Conservation (phyloP, 2,329 filamentous ascomycete genomes). For the Hypocrella siamensis region DNA sequence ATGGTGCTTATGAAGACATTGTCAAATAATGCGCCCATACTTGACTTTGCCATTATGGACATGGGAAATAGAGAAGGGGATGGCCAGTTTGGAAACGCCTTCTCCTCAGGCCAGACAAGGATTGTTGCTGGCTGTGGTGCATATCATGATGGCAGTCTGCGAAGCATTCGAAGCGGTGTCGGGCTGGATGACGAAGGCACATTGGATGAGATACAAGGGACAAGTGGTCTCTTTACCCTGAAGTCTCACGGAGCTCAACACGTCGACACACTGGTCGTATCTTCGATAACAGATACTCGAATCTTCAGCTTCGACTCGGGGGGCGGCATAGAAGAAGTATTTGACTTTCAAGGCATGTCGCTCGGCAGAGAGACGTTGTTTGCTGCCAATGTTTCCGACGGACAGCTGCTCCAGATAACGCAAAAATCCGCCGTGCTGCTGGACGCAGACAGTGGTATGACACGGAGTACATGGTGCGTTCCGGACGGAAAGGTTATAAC, state of each 20-base stretch:
- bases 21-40: constrained; percentile 70
- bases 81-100: constrained; percentile 62
- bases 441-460: constrained; percentile 39
- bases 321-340: constrained; percentile 75
- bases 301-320: constrained; percentile 60
- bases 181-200: constrained; percentile 78
- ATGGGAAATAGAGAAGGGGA: constrained; percentile 76
- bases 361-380: constrained; percentile 60
- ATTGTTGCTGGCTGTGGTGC: constrained; percentile 89
- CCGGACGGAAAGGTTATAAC: constrained; percentile 46
- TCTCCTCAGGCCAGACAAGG: constrained; percentile 85
- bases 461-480: constrained; percentile 42
- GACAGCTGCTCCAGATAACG: constrained; percentile 63
- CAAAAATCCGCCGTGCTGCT: constrained; percentile 44
- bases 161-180: constrained; percentile 86
- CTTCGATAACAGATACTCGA: constrained; percentile 70
- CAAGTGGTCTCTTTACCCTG: constrained; percentile 59
- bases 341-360: constrained; percentile 54
- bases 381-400: constrained; percentile 46
- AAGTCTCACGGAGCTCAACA: constrained; percentile 30
- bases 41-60: constrained; percentile 94
- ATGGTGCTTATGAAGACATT: constrained; percentile 54
- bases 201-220: constrained; percentile 61
- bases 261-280: constrained; percentile 60
- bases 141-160: constrained; percentile 72